A percentile compares a stretch with the other conserved stretches of the same genome.
Conservation (phyloP, 192 early-diverging fungal genomes). For the Diversispora epigaea region DNA sequence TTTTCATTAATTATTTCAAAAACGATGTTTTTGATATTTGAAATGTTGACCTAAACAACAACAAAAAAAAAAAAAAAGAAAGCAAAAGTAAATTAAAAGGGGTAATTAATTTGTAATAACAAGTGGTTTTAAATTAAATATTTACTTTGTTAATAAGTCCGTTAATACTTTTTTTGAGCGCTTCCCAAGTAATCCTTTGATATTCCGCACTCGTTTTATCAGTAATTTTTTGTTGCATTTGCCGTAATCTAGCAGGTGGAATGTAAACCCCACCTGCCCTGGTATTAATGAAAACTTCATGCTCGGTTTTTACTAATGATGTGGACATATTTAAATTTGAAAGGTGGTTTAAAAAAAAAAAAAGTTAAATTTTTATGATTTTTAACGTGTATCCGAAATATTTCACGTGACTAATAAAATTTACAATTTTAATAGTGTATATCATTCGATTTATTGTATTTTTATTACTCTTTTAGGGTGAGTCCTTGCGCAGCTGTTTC, state of each 20-base stretch:
- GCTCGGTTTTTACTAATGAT: conserved; percentile 9
- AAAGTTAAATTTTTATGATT: too few relatives aligned
- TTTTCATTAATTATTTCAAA: conserved; percentile 90
- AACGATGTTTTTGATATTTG: conserved; percentile 88
- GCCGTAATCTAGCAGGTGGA: conserved; percentile 75
- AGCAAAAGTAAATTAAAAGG: neutral
- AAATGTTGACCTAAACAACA: conserved; percentile 73
- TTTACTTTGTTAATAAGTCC: conserved; percentile 87
- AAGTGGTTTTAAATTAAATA: neutral
- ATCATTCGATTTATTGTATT: too few relatives aligned
- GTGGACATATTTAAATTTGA: too few relatives aligned
- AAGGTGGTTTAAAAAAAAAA: too few relatives aligned
- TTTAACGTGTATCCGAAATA: too few relatives aligned
- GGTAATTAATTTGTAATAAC: neutral
- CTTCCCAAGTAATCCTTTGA: conserved; percentile 93
- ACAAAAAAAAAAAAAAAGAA: too few relatives aligned
- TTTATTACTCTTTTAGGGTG: too few relatives aligned
- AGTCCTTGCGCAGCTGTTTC: too few relatives aligned
- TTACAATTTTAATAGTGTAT: too few relatives aligned
- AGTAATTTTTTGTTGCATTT: conserved; percentile 69
- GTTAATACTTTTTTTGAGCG: conserved; percentile 91
- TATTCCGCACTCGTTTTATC: conserved; percentile 68
- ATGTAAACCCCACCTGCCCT: conserved; percentile 80
- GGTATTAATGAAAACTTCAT: conserved; percentile 31
- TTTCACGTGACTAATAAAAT: too few relatives aligned